phyloP scores from a whole-genome alignment of 192 early-diverging fungal species.

The Coemansia reversa region DNA sequence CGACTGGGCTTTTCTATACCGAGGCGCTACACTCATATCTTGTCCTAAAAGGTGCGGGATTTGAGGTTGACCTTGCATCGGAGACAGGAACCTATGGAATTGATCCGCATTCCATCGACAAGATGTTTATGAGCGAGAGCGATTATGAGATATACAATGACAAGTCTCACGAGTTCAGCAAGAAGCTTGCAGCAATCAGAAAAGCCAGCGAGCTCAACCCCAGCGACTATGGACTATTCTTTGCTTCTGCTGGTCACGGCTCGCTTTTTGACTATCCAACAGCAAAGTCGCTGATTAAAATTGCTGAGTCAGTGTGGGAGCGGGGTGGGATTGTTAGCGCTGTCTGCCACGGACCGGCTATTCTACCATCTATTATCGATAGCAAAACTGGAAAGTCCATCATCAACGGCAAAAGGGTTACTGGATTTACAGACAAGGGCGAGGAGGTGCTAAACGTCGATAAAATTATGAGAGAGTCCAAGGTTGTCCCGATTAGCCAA shows the following conservation, averaged over 20 bases:
- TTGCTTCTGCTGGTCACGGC: constrained; percentile 57
- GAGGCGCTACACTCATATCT: constrained; percentile 58
- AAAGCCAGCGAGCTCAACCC: constrained; percentile 55
- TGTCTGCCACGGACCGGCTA: constrained; percentile 67
- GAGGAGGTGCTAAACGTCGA: constrained; percentile 57
- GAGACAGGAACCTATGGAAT: constrained; percentile 57
- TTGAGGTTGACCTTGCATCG: constrained; percentile 56
- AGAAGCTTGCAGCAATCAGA: constrained; percentile 42
- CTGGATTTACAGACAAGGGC: constrained; percentile 71
- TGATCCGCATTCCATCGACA: constrained; percentile 55
- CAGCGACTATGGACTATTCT: constrained; percentile 55
- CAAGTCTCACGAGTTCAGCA: constrained; percentile 40
- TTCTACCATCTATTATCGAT: constrained; percentile 62
- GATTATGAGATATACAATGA: constrained; percentile 45
- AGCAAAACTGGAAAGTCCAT: constrained; percentile 58
- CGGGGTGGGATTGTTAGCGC: constrained; percentile 58
- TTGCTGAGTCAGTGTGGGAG: constrained; percentile 57
- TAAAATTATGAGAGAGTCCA: constrained; percentile 34
- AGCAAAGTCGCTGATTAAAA: constrained; percentile 42
- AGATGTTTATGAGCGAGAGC: constrained; percentile 39
- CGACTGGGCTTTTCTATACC: constrained; percentile 57
- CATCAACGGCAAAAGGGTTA: constrained; percentile 64
- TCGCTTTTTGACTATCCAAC: constrained; percentile 58
- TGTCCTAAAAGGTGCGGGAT: constrained; percentile 47
- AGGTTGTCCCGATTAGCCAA: constrained; percentile 45